phyloP scores from a whole-genome alignment of 2,329 filamentous ascomycete species.

The Dryadomyces quercus-mongolicae region DNA sequence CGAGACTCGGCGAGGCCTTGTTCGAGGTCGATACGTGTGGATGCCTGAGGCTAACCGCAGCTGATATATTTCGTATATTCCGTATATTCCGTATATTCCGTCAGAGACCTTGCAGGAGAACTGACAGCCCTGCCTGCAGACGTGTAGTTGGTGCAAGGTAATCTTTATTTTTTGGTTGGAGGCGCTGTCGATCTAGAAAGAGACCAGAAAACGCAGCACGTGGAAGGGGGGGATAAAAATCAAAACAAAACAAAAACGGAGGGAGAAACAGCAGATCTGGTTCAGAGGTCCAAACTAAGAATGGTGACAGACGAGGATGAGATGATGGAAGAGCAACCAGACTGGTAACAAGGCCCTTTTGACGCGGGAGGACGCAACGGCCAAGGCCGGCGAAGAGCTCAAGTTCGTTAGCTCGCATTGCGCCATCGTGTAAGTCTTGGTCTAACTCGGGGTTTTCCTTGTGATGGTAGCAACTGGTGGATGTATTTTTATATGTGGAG shows the following conservation, averaged over 20 bases:
- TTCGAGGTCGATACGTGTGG: no score
- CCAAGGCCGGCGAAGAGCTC: background rate
- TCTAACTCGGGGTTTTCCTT: background rate
- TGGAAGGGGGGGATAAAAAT: background rate
- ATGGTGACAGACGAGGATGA: slow-evolving; percentile 11
- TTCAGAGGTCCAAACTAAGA: background rate
- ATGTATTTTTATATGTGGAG: no score
- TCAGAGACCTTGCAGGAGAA: no score
- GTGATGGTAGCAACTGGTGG: background rate
- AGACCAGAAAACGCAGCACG: no score
- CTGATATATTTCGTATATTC: no score
- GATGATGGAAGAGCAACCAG: slow-evolving; percentile 11
- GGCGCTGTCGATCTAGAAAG: no score
- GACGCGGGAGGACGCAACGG: background rate
- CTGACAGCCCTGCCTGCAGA: no score
- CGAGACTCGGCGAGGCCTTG: no score
- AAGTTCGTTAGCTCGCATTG: slow-evolving; percentile 12
- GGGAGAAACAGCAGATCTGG: background rate
- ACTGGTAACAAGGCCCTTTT: background rate
- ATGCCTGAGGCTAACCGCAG: no score
- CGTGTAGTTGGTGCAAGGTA: no score
- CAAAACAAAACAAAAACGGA: background rate
- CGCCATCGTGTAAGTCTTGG: slow-evolving; percentile 10
- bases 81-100: no score
- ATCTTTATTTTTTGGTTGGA: no score